These are phyloP conservation scores for Rickenella mellea DNA, from an alignment of 768 basidiomycete species.

Conservation along the genomic window DNA sequence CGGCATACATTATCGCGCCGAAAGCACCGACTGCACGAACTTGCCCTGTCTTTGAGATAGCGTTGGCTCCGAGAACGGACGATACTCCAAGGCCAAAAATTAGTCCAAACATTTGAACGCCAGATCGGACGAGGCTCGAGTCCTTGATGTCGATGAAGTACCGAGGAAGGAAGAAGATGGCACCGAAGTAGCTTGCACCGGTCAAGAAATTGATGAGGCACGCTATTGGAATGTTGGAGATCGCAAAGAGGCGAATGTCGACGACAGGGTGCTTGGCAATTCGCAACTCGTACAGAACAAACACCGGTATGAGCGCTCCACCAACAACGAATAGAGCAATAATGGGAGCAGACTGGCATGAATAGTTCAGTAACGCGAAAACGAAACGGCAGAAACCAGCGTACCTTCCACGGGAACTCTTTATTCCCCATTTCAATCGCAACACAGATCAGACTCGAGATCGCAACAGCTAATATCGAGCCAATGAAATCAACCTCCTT, in stretches of 20 bases:
- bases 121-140: constrained; percentile 21
- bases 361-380: constrained; percentile 1
- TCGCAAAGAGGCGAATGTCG: constrained; percentile 22
- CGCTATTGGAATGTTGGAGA: constrained; percentile 24
- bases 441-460: constrained; percentile 24
- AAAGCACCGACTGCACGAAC: constrained; percentile 20
- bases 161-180: constrained; percentile 28
- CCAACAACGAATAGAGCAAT: constrained; percentile 19
- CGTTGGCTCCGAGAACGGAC: constrained; percentile 24
- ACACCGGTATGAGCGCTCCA: constrained; percentile 21
- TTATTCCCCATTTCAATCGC: constrained; percentile 31
- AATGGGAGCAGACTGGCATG: constrained; percentile 18
- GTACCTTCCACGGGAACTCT: constrained; percentile 23
- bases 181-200: constrained; percentile 26
- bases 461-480: constrained; percentile 19
- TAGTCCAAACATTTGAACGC: constrained; percentile 25
- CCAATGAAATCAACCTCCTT: constrained; percentile 25
- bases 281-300: constrained; percentile 24
- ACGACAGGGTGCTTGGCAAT: constrained; percentile 23
- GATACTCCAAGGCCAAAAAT: constrained; percentile 24
- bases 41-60: constrained; percentile 21
- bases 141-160: constrained; percentile 28
- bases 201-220: constrained; percentile 29
- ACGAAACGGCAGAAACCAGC: constrained; percentile 6
- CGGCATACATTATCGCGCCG: constrained; percentile 22